These are phyloP conservation scores for Spizellomyces sp. DNA, from an alignment of 192 early-diverging fungal species.

Conservation along the genomic window DNA sequence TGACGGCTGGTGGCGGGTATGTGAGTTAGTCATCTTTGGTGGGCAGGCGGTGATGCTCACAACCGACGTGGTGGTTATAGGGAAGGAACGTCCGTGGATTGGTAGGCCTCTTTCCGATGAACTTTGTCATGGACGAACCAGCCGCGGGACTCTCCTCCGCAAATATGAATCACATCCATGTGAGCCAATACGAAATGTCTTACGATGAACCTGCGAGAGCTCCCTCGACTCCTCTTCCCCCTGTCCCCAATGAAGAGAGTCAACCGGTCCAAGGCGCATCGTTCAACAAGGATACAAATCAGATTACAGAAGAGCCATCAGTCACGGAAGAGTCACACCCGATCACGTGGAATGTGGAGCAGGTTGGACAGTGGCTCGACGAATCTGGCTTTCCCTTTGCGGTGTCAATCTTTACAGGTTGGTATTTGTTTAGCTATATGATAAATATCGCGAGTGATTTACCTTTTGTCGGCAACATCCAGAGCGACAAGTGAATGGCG, in stretches of 20 bases:
- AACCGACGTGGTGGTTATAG: constrained; percentile 32
- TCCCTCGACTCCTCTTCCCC: not conserved
- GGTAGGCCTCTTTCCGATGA: constrained; percentile 75
- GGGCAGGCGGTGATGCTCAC: too few species aligned
- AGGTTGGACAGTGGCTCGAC: constrained; percentile 64
- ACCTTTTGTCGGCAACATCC: constrained; percentile 4
- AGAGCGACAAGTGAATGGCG: constrained; percentile 73
- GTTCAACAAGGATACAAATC: not conserved
- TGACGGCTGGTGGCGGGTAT: constrained; percentile 76
- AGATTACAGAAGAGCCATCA: not conserved
- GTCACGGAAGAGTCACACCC: constrained; percentile 35
- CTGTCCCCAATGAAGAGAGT: not conserved
- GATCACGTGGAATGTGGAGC: constrained; percentile 52
- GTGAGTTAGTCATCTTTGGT: too few species aligned
- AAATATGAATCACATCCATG: not conserved
- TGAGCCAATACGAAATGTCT: not conserved
- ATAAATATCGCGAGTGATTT: not conserved
- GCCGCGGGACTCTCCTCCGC: not conserved
- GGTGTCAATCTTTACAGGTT: not conserved
- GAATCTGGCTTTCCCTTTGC: constrained; percentile 45
- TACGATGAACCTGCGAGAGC: not conserved
- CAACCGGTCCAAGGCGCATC: not conserved
- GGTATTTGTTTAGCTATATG: not conserved
- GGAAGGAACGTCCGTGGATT: constrained; percentile 67
- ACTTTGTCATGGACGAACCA: constrained; percentile 53